Evolutionary conservation across 164 flowering plant genomes (phyloP).

Genomic region (Magnolia officinalis): DNA sequence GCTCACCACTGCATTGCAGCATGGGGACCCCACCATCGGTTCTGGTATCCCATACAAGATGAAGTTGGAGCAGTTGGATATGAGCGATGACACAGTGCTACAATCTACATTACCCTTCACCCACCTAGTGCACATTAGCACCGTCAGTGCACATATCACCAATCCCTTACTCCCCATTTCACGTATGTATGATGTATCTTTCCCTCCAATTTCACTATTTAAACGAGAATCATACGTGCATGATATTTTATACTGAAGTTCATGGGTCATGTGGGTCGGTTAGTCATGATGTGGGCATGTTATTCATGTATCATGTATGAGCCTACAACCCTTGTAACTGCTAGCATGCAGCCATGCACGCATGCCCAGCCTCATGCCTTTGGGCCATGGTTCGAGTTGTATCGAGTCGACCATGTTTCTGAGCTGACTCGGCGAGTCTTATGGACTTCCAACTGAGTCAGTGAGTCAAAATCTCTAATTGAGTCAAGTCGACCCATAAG

Average conservation of each 20-base stretch:
- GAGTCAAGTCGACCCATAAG: too few relatives aligned
- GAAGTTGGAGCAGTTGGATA: conserved; percentile 54
- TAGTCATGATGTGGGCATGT: neutral
- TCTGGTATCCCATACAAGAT: conserved; percentile 45
- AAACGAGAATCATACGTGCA: neutral
- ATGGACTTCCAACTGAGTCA: too few relatives aligned
- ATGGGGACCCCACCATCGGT: conserved; percentile 46
- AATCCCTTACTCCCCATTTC: neutral
- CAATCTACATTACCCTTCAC: conserved; percentile 24
- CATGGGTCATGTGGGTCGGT: neutral
- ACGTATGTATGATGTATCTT: neutral
- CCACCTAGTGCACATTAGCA: conserved; percentile 1
- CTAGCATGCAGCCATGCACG: neutral
- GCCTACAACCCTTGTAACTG: neutral
- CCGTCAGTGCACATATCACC: neutral
- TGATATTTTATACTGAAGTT: neutral
- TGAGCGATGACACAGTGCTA: conserved; percentile 33
- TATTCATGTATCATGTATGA: neutral
- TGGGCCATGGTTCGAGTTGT: too few relatives aligned
- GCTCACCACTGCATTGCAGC: conserved; percentile 46
- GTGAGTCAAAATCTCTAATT: too few relatives aligned
- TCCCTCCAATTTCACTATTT: neutral
- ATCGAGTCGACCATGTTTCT: too few relatives aligned
- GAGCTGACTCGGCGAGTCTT: too few relatives aligned
- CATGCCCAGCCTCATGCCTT: neutral